Percentiles rank a stretch among this genome's conserved stretches.
phyloP scores from a whole-genome alignment of 352 stramenopile genomes.

The Globisporangium iwayamae region DNA sequence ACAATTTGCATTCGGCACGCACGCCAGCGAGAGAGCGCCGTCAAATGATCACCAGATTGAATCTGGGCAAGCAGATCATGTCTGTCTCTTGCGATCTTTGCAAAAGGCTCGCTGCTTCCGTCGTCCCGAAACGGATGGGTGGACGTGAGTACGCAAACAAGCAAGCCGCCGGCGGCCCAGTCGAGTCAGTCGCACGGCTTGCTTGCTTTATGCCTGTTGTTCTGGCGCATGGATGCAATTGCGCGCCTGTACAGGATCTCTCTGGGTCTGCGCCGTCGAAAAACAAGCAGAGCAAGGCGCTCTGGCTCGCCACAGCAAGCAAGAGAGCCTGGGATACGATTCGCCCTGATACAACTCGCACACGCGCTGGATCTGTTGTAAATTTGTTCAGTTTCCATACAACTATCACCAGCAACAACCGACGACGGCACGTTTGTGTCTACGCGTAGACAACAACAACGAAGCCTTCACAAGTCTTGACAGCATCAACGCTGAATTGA shows the following conservation, averaged over 20 bases:
- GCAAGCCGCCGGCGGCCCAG: background rate
- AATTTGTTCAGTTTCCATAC: too few relatives aligned
- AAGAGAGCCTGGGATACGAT: too few relatives aligned
- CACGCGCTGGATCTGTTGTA: too few relatives aligned
- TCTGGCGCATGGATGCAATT: background rate
- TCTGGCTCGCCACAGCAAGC: too few relatives aligned
- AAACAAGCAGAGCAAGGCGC: background rate
- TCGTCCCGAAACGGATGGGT: background rate
- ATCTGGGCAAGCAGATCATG: background rate
- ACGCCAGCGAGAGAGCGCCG: background rate
- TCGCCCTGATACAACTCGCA: too few relatives aligned
- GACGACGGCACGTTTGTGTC: too few relatives aligned
- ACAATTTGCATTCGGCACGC: background rate
- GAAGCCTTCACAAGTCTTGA: too few relatives aligned
- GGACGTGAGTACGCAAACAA: background rate
- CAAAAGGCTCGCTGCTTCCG: background rate
- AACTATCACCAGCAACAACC: too few relatives aligned
- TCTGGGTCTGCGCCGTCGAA: too few relatives aligned
- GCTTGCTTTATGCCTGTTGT: background rate
- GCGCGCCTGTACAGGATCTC: background rate
- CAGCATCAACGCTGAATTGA: too few relatives aligned
- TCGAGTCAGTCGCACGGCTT: background rate
- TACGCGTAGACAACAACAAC: too few relatives aligned
- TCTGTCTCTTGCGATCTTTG: constrained; percentile 7
- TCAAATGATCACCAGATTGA: background rate